Base-by-base conservation (phyloP, 1,284 basidiomycete species). In the Uromyces viciae-fabae region DNA sequence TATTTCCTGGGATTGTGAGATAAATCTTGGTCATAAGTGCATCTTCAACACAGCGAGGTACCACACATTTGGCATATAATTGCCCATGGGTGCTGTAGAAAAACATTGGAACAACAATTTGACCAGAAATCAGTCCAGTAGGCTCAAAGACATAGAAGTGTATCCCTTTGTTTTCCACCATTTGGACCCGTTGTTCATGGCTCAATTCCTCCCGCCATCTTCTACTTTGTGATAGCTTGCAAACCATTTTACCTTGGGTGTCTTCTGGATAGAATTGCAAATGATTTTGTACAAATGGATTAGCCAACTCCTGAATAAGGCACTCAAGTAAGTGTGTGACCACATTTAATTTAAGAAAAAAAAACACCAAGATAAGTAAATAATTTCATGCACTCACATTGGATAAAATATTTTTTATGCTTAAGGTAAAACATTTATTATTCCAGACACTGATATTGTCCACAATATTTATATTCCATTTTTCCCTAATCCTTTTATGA, bases 81-180 rank as follows among this genome's bases (percentile, higher is more conserved):
- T 15, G 9, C 4, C 22, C 22, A 25, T 33, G 11, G 15, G 14
- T 25, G 31, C 38, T 19, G 25, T 28, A 62, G 28, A 62, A 62
- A 33, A 28, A 62, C 14, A 62, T 25, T 3, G 58, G 58, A 25
- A 62, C 25, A 5, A 62, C 28, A 33, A 62, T 31, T 5, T 25
- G 3, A 11, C 9, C 9, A 28, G 9, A 19, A 4, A 3, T 33
- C 25, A 62, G 38, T 62, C 38, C 4, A 7, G 25, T 31, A 33
- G 58, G 58, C 38, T 62, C 58, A 62, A 62, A 31, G 14, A 62
- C 9, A 19, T 62, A 62, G 58, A 62, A 62, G 19, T 62, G 58
- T 19, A 33, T 62, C 9, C 19, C 28, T 14, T 33, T 5, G 4
- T 7, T 5, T 9, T 14, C 58, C 5, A 31, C 58, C 58, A 62